Evolutionary conservation across 1,139 yeast species (phyloP).

Genomic region (Candida tetrigidarum): DNA sequence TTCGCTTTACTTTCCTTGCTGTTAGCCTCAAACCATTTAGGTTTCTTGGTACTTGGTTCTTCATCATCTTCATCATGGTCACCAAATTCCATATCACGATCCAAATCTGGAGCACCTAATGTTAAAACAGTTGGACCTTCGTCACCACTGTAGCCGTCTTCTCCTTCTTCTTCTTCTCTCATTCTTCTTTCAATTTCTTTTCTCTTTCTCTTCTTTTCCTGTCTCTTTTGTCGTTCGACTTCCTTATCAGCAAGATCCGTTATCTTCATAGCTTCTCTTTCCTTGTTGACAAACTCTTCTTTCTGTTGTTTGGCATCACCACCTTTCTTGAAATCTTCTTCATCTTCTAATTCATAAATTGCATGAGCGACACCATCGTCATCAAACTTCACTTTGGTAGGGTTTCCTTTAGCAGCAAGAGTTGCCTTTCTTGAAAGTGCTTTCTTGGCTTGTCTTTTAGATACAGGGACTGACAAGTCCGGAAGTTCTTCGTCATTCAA

Average conservation of each 20-base stretch:
- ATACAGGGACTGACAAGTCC: conserved; percentile 60
- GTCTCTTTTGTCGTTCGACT: conserved; percentile 79
- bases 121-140: conserved; percentile 28
- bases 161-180: conserved; percentile 47
- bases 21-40: conserved; percentile 59
- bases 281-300: conserved; percentile 65
- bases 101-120: conserved; percentile 43
- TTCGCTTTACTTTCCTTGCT: conserved; percentile 23
- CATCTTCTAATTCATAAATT: conserved; percentile 87
- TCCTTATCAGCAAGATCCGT: conserved; percentile 81
- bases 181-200: conserved; percentile 71
- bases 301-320: conserved; percentile 80
- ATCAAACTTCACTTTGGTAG: conserved; percentile 84
- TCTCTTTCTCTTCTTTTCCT: conserved; percentile 88
- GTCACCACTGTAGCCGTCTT: conserved; percentile 32
- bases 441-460: conserved; percentile 86
- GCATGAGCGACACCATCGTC: conserved; percentile 95
- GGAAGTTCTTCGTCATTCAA: conserved; percentile 70
- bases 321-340: conserved; percentile 76
- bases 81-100: conserved; percentile 49
- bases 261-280: conserved; percentile 65
- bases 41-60: conserved; percentile 54
- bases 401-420: conserved; percentile 64
- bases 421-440: conserved; percentile 87
- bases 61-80: conserved; percentile 27